Percentiles rank a stretch among this genome's conserved stretches.
phyloP scores from a whole-genome alignment of 495 filamentous ascomycete genomes.

The Trichocladium uniseriatum region DNA sequence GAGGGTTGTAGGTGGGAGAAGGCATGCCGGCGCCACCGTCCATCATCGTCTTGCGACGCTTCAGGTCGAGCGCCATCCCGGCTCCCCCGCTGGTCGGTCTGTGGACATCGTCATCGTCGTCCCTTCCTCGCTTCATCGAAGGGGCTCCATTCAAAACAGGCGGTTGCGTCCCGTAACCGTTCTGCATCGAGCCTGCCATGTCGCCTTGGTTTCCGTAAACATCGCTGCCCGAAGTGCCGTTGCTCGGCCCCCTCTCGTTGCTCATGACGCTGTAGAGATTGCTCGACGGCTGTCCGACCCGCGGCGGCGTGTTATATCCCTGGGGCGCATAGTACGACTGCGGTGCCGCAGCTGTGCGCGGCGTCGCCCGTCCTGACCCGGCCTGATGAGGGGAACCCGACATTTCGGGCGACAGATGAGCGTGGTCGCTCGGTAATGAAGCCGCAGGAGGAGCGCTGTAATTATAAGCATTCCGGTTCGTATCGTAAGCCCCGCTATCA shows the following conservation, averaged over 20 bases:
- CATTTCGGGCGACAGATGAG: slow-evolving; percentile 78
- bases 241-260: slow-evolving; percentile 64
- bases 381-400: slow-evolving; percentile 82
- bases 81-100: not conserved
- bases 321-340: slow-evolving; percentile 62
- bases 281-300: slow-evolving; percentile 58
- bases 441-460: slow-evolving; percentile 59
- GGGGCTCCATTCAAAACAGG: slow-evolving; percentile 53
- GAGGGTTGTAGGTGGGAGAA: slow-evolving; percentile 37
- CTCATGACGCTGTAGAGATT: slow-evolving; percentile 87
- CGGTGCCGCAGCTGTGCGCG: slow-evolving; percentile 58
- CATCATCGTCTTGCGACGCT: slow-evolving; percentile 76
- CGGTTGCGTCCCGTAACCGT: slow-evolving; percentile 46
- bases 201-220: slow-evolving; percentile 58
- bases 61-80: slow-evolving; percentile 51
- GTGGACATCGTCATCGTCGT: slow-evolving; percentile 64
- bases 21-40: slow-evolving; percentile 35
- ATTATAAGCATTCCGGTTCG: slow-evolving; percentile 61
- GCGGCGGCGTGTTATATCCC: slow-evolving; percentile 74
- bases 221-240: slow-evolving; percentile 54
- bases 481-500: slow-evolving; percentile 56
- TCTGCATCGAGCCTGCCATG: slow-evolving; percentile 49
- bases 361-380: slow-evolving; percentile 79
- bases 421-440: slow-evolving; percentile 61
- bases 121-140: slow-evolving; percentile 54